Conservation (phyloP, 805 yeast species). For the Candida awuae region DNA sequence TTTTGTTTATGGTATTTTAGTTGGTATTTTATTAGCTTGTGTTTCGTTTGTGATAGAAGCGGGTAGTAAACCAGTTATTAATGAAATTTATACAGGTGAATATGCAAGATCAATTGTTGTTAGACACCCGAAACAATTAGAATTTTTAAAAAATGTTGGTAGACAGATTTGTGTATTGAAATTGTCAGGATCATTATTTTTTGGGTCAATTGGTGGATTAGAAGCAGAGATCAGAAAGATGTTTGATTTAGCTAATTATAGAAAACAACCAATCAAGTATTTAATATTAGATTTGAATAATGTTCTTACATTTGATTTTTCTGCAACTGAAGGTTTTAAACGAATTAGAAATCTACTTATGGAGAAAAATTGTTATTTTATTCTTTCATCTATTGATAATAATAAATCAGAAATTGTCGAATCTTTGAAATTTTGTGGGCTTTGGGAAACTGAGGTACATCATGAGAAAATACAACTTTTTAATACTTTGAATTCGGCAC, state of each 20-base stretch:
- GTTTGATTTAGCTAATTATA: conserved; percentile 48
- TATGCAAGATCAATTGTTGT: conserved; percentile 88
- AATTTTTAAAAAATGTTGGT: conserved; percentile 77
- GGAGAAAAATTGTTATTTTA: conserved; percentile 60
- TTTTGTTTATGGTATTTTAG: conserved; percentile 86
- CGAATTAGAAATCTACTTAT: conserved; percentile 72
- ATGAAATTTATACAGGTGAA: conserved; percentile 76
- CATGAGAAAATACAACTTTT: conserved; percentile 52
- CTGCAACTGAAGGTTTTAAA: conserved; percentile 93
- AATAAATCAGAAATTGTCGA: conserved; percentile 51
- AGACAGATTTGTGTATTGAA: conserved; percentile 84
- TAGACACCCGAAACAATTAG: conserved; percentile 83
- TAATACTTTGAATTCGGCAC: conserved; percentile 71
- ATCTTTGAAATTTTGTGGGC: conserved; percentile 76
- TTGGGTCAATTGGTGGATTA: conserved; percentile 91
- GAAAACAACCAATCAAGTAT: conserved; percentile 61
- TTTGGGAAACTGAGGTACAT: conserved; percentile 49
- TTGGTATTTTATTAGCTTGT: conserved; percentile 87
- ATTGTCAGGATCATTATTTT: conserved; percentile 81
- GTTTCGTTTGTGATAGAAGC: conserved; percentile 93
- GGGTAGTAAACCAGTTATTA: conserved; percentile 72
- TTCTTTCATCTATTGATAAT: conserved; percentile 70
- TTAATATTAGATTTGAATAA: conserved; percentile 78
- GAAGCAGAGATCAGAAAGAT: conserved; percentile 64
- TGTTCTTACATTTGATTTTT: conserved; percentile 77